Evolutionary conservation across 805 yeast species (phyloP), one percentile per base, ranked within the genome.

Genomic region (Myxozyma mucilagina): DNA sequence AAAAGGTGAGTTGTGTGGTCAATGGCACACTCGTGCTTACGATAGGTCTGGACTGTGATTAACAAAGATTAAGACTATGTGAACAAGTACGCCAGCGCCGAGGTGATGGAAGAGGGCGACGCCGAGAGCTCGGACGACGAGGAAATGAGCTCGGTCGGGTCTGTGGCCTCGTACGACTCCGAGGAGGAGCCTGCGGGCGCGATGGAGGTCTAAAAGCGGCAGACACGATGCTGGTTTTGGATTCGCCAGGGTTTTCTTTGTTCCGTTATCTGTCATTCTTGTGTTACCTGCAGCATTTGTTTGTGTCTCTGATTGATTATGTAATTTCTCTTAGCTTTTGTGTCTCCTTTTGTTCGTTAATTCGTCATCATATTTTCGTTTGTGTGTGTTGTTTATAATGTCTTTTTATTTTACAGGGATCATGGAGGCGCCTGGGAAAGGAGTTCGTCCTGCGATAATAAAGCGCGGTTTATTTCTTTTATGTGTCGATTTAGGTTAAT

Each of bases 31-130:
- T 9, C 4, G 18, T 14, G 16, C n/a, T 24, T 24, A 4, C 4
- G 4, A 24, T 4, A 24, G 11, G 34, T 20, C 14, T 3, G 41
- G 41, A 34, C 8, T 6, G 11, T 8, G 16, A 31, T 48, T 41
- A 50, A 43, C 13, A 29, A n/a, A 18, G 5, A 38, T 5, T 48
- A 60, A 70, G 83, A 81, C 42, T 89, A 90, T 69, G 96, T 92
- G 31, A 79, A 79, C 70, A 82, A 81, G 70, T 90, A 86, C 74
- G 94, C 94, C 67, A 75, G 76, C 65, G 60, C 70, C 48, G 77
- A 79, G 53, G 82, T 84, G 53, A 78, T 76, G 49, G 81, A 78
- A n/a, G 79, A 81, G 8, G 81, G 77, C 7, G 78, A 76, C 31
- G 80, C 73, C 9, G 76, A 69, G 18, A 73, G 71, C 13, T 68